These are phyloP conservation scores for Collybia sp. DNA, from an alignment of 768 basidiomycete genomes.

Conservation along the genomic window DNA sequence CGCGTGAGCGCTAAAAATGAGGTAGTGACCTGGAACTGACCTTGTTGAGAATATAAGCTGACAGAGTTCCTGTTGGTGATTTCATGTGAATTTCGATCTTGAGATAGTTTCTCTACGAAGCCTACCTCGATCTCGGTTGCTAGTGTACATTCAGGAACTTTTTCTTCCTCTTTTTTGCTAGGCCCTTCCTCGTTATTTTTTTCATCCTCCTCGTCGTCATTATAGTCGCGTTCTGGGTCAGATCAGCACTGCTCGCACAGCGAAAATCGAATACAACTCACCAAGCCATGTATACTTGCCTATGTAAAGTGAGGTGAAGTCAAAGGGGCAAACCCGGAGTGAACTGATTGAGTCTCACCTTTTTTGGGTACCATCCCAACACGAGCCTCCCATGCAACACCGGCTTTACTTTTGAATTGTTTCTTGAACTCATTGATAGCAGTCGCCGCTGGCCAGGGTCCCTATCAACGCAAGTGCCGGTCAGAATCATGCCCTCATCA, in stretches of 20 bases:
- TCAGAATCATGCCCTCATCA: neutral
- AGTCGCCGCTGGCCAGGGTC: conserved; percentile 32
- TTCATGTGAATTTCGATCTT: neutral
- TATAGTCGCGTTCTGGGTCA: conserved; percentile 43
- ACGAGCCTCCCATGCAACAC: conserved; percentile 42
- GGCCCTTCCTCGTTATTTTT: conserved; percentile 21
- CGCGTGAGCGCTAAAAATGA: neutral
- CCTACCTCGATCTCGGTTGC: conserved; percentile 39
- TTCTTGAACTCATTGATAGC: conserved; percentile 55
- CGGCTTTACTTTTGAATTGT: conserved; percentile 55
- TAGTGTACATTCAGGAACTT: conserved; percentile 44
- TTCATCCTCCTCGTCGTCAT: conserved; percentile 40
- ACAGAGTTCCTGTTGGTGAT: conserved; percentile 32
- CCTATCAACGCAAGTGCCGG: conserved; percentile 23
- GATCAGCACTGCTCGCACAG: neutral
- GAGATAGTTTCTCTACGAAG: neutral
- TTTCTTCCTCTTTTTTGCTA: conserved; percentile 24
- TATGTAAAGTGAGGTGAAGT: conserved; percentile 13
- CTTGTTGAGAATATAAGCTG: conserved; percentile 47
- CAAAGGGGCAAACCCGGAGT: neutral
- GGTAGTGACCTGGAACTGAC: conserved; percentile 17
- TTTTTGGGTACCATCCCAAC: conserved; percentile 46
- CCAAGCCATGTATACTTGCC: conserved; percentile 64
- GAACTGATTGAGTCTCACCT: conserved; percentile 23
- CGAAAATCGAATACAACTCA: conserved; percentile 12